A percentile compares a stretch with the other conserved stretches of the same genome.
Evolutionary conservation across 129 eudicot genomes (phyloP).

Genomic region (Chrysanthemum lavandulifolium): DNA sequence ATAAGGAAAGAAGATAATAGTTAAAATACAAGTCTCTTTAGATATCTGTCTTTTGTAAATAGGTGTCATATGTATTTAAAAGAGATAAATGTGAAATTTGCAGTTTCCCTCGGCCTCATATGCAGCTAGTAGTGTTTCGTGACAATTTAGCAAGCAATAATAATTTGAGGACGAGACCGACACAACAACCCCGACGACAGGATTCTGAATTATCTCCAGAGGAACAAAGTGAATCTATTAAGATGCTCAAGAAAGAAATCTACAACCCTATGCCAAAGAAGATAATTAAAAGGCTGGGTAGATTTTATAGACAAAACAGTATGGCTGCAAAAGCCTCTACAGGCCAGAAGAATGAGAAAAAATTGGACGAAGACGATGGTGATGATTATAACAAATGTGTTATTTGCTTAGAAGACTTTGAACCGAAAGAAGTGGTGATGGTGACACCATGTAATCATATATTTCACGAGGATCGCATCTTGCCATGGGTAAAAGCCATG

Average conservation of each 20-base stretch:
- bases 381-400: constrained; percentile 61
- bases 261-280: constrained; percentile 54
- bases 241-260: constrained; percentile 59
- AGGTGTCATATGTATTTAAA: too few relatives aligned
- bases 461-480: constrained; percentile 83
- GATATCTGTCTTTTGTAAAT: too few relatives aligned
- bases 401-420: constrained; percentile 75
- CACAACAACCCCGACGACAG: background rate
- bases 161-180: constrained; percentile 22
- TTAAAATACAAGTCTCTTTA: too few relatives aligned
- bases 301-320: constrained; percentile 35
- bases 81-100: background rate
- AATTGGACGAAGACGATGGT: constrained; percentile 20
- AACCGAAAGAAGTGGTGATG: constrained; percentile 46
- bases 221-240: constrained; percentile 46
- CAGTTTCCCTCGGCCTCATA: constrained; percentile 27
- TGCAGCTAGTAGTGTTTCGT: constrained; percentile 29
- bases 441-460: constrained; percentile 77
- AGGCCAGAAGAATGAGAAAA: constrained; percentile 10
- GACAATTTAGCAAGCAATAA: constrained; percentile 17
- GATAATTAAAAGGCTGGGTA: constrained; percentile 33
- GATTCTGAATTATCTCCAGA: constrained; percentile 28
- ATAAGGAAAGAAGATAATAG: too few relatives aligned
- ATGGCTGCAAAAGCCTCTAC: background rate
- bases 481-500: constrained; percentile 80